phyloP scores from a whole-genome alignment of 2,329 filamentous ascomycete species.

The Penicillium rolfsii region DNA sequence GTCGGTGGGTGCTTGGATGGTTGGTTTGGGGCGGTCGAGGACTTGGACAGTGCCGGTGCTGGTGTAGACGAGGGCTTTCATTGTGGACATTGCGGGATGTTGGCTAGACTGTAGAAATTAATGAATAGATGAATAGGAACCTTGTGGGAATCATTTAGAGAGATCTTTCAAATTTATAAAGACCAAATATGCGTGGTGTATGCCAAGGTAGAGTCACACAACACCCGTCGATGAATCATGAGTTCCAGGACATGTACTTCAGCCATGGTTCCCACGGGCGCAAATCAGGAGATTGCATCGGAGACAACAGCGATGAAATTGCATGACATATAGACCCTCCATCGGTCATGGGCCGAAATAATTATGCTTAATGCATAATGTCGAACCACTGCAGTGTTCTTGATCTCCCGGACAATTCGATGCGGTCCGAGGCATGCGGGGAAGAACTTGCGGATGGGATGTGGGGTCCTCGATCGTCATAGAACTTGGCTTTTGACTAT shows the following conservation, averaged over 20 bases:
- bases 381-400: neutral
- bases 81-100: slow-evolving; percentile 24
- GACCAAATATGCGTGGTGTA: too few species aligned
- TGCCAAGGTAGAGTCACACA: neutral
- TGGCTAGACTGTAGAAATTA: too few species aligned
- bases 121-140: too few species aligned
- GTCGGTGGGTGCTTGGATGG: slow-evolving; percentile 49
- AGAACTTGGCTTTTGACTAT: neutral
- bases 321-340: neutral
- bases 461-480: neutral
- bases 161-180: too few species aligned
- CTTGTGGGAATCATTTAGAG: too few species aligned
- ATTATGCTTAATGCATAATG: neutral
- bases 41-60: slow-evolving; percentile 41
- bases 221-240: neutral
- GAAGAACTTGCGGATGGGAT: neutral
- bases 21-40: slow-evolving; percentile 49
- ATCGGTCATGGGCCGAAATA: neutral
- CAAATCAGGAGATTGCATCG: neutral
- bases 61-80: slow-evolving; percentile 55
- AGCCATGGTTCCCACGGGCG: neutral
- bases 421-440: neutral
- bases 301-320: neutral
- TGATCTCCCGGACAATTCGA: neutral
- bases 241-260: neutral